Evolutionary conservation across 495 filamentous ascomycete species (phyloP).

Genomic region (Neurospora sp.): DNA sequence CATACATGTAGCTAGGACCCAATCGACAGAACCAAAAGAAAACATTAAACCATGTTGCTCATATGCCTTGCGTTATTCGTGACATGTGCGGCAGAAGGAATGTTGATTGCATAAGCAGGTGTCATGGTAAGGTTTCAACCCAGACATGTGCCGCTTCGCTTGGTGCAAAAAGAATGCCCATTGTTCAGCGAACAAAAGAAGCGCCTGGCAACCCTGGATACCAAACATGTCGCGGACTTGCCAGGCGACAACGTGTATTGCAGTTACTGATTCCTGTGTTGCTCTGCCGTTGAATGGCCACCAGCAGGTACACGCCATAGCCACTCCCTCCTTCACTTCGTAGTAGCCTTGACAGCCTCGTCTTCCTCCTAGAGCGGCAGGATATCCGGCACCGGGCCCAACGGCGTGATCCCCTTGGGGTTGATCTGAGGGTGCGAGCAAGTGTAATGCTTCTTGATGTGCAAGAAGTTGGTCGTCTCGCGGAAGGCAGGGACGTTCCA

Average conservation of each 20-base stretch:
- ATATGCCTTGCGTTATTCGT: not conserved
- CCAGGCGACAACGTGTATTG: not conserved
- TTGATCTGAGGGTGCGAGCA: slow-evolving; percentile 48
- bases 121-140: not conserved
- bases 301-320: not conserved
- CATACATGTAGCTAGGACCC: not conserved
- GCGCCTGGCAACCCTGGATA: not conserved
- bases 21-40: not conserved
- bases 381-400: slow-evolving; percentile 57
- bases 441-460: slow-evolving; percentile 48
- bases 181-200: not conserved
- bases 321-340: not conserved
- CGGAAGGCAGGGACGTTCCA: slow-evolving; percentile 61
- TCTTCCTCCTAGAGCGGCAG: slow-evolving; percentile 35
- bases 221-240: not conserved
- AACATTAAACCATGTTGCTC: not conserved
- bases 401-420: slow-evolving; percentile 50
- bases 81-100: not conserved
- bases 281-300: not conserved
- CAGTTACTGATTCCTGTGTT: not conserved
- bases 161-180: not conserved
- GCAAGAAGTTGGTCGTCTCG: slow-evolving; percentile 58
- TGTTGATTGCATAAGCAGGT: not conserved
- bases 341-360: slow-evolving; percentile 13
- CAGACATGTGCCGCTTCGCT: not conserved